Evolutionary conservation across 2,329 filamentous ascomycete species (phyloP), one percentile per base, ranked within the genome.

Genomic region (Claviceps sorghi): DNA sequence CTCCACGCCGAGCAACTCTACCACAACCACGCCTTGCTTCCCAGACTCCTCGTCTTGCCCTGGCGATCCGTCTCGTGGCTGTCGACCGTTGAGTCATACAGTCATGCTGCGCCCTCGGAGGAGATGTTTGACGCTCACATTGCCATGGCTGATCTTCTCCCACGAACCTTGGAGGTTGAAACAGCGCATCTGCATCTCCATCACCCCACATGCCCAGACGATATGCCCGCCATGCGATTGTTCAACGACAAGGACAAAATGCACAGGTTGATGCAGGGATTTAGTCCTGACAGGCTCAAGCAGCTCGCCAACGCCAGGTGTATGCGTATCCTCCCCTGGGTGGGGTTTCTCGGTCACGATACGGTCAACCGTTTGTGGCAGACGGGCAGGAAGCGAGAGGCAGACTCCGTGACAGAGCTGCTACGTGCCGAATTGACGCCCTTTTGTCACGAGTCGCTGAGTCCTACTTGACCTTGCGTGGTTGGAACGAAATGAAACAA

Each of bases 131-230:
- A 81, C 53, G 63, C 68, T 0, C 80, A 80, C 54, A 67, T 75
- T 40, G 67, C 69, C 42, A 67, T 77, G 4, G 73, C 72, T 22
- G 63, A 69, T 48, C 66, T 65, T 17, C 63, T 74, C 17, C 57
- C 63, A 5, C 59, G 59, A 26, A 62, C 66, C 1, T 61, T 73
- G 40, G 60, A 61, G 8, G 60, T 79, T 8, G 72, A 78, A 49
- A 66, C 69, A 34, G 77, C 78, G 0, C 78, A 81, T 56, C 66
- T 82, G 3, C 68, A 74, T 30, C 67, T 82, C 1, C 68, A 76
- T 53, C 78, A 81, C 58, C 78, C 78, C 0, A 72, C 72, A 0
- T 65, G 67, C 2, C 78, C 78, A 0, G 69, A 70, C 29, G 68
- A 73, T 22, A 61, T 65, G 2, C 67, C 69, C 1, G 78, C 78